Evolutionary conservation across 2,329 filamentous ascomycete genomes (phyloP).

Genomic region (Venturia oleaginea): DNA sequence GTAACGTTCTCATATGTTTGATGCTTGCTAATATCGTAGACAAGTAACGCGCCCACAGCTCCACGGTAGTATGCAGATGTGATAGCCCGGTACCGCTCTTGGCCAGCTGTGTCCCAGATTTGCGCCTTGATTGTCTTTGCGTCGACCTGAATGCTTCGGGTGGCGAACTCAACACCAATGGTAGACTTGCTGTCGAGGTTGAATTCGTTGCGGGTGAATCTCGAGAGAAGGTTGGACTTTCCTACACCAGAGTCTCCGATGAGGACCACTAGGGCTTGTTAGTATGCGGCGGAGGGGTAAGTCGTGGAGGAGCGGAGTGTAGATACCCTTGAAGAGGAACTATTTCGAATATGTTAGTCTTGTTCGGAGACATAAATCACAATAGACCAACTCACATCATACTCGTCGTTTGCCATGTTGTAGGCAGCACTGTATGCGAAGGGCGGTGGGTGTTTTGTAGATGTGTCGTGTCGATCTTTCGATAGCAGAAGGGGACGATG

Average conservation of each 20-base stretch:
- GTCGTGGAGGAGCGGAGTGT: slow-evolving; percentile 19
- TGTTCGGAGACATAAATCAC: slow-evolving; percentile 16
- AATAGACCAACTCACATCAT: slow-evolving; percentile 67
- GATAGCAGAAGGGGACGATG: neutral
- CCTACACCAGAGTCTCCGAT: slow-evolving; percentile 99
- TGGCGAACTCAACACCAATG: slow-evolving; percentile 98
- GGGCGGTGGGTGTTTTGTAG: neutral
- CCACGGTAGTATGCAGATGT: slow-evolving; percentile 98
- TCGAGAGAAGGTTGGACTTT: slow-evolving; percentile 98
- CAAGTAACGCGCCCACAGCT: slow-evolving; percentile 90
- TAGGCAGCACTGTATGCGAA: slow-evolving; percentile 1
- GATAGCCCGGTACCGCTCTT: slow-evolving; percentile 98
- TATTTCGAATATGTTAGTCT: slow-evolving; percentile 35
- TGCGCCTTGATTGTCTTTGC: slow-evolving; percentile 99
- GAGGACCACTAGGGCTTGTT: slow-evolving; percentile 63
- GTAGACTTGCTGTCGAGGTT: slow-evolving; percentile 99
- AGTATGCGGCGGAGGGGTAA: slow-evolving; percentile 13
- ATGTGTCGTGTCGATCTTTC: slow-evolving; percentile 3
- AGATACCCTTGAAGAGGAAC: slow-evolving; percentile 99
- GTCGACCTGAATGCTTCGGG: slow-evolving; percentile 96
- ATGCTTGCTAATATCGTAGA: slow-evolving; percentile 99
- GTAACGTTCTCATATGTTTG: slow-evolving; percentile 99
- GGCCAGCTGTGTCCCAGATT: slow-evolving; percentile 99
- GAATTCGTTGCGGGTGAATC: slow-evolving; percentile 99
- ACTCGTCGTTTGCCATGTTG: slow-evolving; percentile 99